These are phyloP conservation scores for Panellus pusillus DNA, from an alignment of 768 basidiomycete species.

Conservation along the genomic window DNA sequence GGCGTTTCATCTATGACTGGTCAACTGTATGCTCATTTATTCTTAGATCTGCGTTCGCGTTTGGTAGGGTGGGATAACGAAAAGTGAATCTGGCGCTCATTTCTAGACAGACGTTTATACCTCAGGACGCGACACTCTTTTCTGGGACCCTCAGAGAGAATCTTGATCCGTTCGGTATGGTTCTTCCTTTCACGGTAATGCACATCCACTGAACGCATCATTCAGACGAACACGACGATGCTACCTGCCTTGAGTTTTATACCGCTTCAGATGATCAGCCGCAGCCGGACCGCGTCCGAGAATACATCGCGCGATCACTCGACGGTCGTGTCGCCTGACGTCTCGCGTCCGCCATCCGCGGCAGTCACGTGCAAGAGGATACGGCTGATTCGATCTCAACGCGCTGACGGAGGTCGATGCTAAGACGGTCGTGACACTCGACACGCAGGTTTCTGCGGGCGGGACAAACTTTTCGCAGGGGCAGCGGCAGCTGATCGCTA, in stretches of 20 bases:
- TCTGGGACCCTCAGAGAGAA: slow-evolving; percentile 47
- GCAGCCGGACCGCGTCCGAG: slow-evolving; percentile 48
- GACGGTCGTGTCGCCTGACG: slow-evolving; percentile 44
- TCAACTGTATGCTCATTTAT: background rate
- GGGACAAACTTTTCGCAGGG: slow-evolving; percentile 93
- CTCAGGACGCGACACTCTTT: slow-evolving; percentile 58
- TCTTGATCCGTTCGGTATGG: slow-evolving; percentile 16
- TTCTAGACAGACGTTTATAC: slow-evolving; percentile 47
- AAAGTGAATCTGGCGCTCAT: background rate
- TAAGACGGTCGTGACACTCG: slow-evolving; percentile 61
- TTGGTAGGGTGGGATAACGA: background rate
- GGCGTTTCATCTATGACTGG: background rate
- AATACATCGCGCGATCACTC: slow-evolving; percentile 51
- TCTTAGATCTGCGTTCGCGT: slow-evolving; percentile 17
- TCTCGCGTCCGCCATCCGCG: slow-evolving; percentile 41
- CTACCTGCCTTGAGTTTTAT: slow-evolving; percentile 79
- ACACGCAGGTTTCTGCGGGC: slow-evolving; percentile 80
- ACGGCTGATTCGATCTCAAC: slow-evolving; percentile 33
- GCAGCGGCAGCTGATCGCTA: slow-evolving; percentile 83
- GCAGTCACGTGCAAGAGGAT: slow-evolving; percentile 34
- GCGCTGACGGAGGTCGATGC: slow-evolving; percentile 55
- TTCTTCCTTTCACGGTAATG: background rate
- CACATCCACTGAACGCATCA: background rate
- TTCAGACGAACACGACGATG: slow-evolving; percentile 73
- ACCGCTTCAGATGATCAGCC: slow-evolving; percentile 72